Conservation (phyloP, 1,284 basidiomycete genomes). For the Cryptococcus floricola region DNA sequence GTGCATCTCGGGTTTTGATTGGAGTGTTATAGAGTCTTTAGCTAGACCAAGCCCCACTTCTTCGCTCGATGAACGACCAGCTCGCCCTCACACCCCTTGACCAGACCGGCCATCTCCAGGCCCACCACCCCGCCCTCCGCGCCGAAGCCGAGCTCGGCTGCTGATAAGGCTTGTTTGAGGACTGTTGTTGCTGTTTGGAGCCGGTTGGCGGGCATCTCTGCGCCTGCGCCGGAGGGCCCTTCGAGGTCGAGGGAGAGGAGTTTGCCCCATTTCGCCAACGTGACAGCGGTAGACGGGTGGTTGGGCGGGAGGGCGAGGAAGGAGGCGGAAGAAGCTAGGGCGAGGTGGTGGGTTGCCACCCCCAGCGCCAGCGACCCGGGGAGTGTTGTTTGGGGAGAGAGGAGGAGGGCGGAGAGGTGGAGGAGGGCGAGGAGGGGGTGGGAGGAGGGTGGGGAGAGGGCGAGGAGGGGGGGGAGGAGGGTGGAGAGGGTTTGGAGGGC, state of each 20-base stretch:
- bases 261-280: constrained; percentile 75
- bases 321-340: constrained; percentile 59
- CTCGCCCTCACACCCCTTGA: constrained; percentile 31
- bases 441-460: constrained; percentile 58
- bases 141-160: constrained; percentile 42
- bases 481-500: constrained; percentile 37
- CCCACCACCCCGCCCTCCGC: constrained; percentile 40
- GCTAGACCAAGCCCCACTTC: too few species aligned
- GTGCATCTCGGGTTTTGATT: too few species aligned
- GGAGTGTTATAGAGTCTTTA: too few species aligned
- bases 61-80: too few species aligned
- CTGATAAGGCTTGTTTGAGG: constrained; percentile 57
- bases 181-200: constrained; percentile 63
- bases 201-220: constrained; percentile 57
- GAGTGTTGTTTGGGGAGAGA: too few species aligned
- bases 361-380: too few species aligned
- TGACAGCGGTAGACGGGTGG: constrained; percentile 74
- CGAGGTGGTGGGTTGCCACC: constrained; percentile 56
- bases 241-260: constrained; percentile 55
- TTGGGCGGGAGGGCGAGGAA: constrained; percentile 55
- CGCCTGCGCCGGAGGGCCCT: too few species aligned
- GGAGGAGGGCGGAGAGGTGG: constrained; percentile 55
- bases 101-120: constrained; percentile 33
- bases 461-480: constrained; percentile 64
- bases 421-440: constrained; percentile 73